phyloP scores from a whole-genome alignment of 2,329 filamentous ascomycete genomes.

The Pseudogymnoascus sp. region DNA sequence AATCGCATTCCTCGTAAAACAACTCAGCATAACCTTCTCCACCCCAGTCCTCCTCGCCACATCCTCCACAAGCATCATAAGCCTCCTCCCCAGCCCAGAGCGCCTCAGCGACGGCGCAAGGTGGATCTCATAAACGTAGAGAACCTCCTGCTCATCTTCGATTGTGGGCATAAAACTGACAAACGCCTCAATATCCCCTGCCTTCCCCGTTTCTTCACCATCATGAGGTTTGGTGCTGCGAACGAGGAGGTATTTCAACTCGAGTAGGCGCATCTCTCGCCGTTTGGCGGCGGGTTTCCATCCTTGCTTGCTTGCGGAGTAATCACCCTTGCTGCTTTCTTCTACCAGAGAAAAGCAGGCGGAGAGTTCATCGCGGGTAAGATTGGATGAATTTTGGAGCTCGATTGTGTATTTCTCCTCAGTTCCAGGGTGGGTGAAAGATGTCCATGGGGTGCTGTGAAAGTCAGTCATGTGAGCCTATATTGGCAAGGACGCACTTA shows the following conservation, averaged over 20 bases:
- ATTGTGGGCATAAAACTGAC: slow-evolving; percentile 64
- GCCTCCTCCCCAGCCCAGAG: slow-evolving; percentile 50
- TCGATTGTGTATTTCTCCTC: slow-evolving; percentile 34
- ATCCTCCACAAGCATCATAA: slow-evolving; percentile 48
- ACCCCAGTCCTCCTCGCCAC: slow-evolving; percentile 47
- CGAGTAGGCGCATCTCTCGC: slow-evolving; percentile 57
- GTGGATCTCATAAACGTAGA: slow-evolving; percentile 77
- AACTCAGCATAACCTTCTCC: slow-evolving; percentile 65
- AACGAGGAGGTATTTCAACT: slow-evolving; percentile 61
- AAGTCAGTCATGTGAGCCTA: neutral
- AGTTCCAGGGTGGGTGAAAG: slow-evolving; percentile 45
- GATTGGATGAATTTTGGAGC: slow-evolving; percentile 33
- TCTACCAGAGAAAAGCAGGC: slow-evolving; percentile 48
- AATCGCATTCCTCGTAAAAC: slow-evolving; percentile 52
- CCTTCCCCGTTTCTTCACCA: slow-evolving; percentile 9
- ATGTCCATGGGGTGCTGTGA: slow-evolving; percentile 15
- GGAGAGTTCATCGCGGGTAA: slow-evolving; percentile 38
- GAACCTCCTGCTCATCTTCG: slow-evolving; percentile 54
- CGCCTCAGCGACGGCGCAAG: slow-evolving; percentile 47
- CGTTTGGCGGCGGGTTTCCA: slow-evolving; percentile 57
- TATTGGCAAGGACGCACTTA: slow-evolving; percentile 25
- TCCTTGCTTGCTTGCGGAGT: slow-evolving; percentile 50
- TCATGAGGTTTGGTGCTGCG: slow-evolving; percentile 26
- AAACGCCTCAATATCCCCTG: slow-evolving; percentile 40
- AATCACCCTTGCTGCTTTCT: slow-evolving; percentile 54